phyloP scores from a whole-genome alignment of 1,284 basidiomycete genomes.

The Leccinum fuscescens region DNA sequence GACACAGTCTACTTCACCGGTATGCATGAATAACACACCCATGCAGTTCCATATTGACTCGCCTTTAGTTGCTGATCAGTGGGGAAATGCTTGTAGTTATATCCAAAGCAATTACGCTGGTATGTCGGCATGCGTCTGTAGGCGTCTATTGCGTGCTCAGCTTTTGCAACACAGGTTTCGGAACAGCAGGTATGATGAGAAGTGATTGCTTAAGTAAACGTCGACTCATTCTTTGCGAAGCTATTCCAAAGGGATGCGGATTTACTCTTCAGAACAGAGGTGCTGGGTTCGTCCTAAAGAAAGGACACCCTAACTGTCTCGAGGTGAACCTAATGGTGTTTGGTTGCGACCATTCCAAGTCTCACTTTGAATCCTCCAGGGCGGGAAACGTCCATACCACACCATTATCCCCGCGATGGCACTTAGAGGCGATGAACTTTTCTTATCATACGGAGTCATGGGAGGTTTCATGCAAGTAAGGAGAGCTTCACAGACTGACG shows the following conservation, averaged over 20 bases:
- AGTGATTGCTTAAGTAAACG: neutral
- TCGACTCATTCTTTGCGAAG: conserved; percentile 35
- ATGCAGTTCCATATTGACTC: conserved; percentile 1
- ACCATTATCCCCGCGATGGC: conserved; percentile 95
- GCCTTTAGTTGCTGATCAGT: conserved; percentile 70
- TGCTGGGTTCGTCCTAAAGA: conserved; percentile 74
- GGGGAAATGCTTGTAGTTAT: conserved; percentile 93
- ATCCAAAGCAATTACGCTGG: conserved; percentile 92
- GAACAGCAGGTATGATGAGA: conserved; percentile 62
- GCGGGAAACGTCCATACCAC: conserved; percentile 90
- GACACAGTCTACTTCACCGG: conserved; percentile 95
- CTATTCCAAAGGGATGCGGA: conserved; percentile 89
- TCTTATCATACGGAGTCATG: conserved; percentile 91
- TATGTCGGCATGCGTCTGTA: conserved; percentile 30
- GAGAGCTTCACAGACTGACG: neutral
- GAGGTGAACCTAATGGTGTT: conserved; percentile 42
- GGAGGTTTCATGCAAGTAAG: conserved; percentile 90
- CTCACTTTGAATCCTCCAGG: conserved; percentile 37
- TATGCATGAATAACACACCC: conserved; percentile 26
- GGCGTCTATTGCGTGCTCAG: neutral
- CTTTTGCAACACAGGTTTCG: conserved; percentile 53
- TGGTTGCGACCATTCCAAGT: neutral
- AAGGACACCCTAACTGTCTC: conserved; percentile 82
- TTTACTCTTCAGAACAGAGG: conserved; percentile 97
- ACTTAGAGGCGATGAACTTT: conserved; percentile 77